Conservation (phyloP, 2,329 filamentous ascomycete genomes). For the Nemania sp. region DNA sequence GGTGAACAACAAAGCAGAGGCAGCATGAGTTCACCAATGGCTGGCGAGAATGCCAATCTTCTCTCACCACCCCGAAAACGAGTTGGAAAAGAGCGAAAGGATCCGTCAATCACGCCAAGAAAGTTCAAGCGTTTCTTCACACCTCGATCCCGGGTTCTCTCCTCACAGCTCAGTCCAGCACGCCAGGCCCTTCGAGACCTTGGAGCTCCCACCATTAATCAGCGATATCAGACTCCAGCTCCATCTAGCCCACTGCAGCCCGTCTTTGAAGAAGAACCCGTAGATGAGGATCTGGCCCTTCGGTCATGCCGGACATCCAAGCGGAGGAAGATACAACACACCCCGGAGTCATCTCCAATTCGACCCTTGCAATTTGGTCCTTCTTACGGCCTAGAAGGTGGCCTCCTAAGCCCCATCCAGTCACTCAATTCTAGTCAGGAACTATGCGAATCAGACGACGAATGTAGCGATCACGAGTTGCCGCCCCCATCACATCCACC, state of each 20-base stretch:
- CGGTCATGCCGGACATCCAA: slow-evolving; percentile 49
- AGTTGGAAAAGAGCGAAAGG: slow-evolving; percentile 59
- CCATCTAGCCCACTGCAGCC: slow-evolving; percentile 56
- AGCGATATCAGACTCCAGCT: slow-evolving; percentile 54
- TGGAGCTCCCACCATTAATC: slow-evolving; percentile 55
- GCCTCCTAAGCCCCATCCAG: slow-evolving; percentile 56
- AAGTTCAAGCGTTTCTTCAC: slow-evolving; percentile 68
- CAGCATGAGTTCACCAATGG: slow-evolving; percentile 36
- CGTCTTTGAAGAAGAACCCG: slow-evolving; percentile 45
- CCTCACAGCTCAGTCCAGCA: slow-evolving; percentile 54
- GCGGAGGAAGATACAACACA: slow-evolving; percentile 56
- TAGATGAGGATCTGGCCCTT: slow-evolving; percentile 40
- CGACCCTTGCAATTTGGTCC: slow-evolving; percentile 46
- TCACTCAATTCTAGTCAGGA: slow-evolving; percentile 51
- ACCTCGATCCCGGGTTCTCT: slow-evolving; percentile 57
- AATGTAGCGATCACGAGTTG: slow-evolving; percentile 51
- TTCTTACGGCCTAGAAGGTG: slow-evolving; percentile 34
- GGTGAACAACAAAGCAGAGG: background rate
- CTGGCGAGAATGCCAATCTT: slow-evolving; percentile 39
- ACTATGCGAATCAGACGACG: slow-evolving; percentile 50
- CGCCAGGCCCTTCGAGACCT: slow-evolving; percentile 58
- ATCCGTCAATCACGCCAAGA: slow-evolving; percentile 66
- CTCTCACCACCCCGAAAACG: slow-evolving; percentile 46
- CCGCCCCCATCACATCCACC: slow-evolving; percentile 37
- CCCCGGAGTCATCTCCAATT: slow-evolving; percentile 55